Percentiles rank a stretch among this genome's conserved stretches.
phyloP scores from a whole-genome alignment of 148 eudicot species.

The Tetragonia tetragonoides region DNA sequence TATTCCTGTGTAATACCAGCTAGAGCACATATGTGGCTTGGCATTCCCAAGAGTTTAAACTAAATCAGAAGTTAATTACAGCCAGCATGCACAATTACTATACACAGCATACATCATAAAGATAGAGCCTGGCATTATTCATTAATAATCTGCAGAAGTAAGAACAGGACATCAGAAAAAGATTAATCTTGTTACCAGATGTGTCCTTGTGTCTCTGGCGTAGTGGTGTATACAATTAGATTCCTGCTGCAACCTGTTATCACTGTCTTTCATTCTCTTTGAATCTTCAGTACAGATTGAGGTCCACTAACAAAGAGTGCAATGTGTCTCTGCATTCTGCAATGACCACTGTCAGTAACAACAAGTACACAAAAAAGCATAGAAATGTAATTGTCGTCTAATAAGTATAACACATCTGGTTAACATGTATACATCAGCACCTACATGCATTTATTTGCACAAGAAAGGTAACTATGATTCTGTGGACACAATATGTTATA shows the following conservation, averaged over 20 bases:
- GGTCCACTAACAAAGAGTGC: constrained; percentile 67
- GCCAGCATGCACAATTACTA: background rate
- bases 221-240: constrained; percentile 29
- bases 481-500: background rate
- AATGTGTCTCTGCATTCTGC: constrained; percentile 50
- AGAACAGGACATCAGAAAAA: constrained; percentile 11
- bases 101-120: background rate
- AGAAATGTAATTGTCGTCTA: background rate
- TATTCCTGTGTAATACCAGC: background rate
- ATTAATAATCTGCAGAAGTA: constrained; percentile 14
- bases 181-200: constrained; percentile 32
- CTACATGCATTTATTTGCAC: background rate
- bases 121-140: background rate
- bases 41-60: background rate
- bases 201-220: constrained; percentile 36
- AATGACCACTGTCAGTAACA: constrained; percentile 22
- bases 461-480: background rate
- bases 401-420: background rate
- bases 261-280: constrained; percentile 31
- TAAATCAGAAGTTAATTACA: background rate
- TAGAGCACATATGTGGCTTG: background rate
- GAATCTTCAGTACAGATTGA: constrained; percentile 35
- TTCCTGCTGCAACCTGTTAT: constrained; percentile 33
- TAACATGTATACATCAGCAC: background rate
- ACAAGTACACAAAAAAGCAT: background rate